Conservation (phyloP, 345 rosid species). For the Trapa bicornis region DNA sequence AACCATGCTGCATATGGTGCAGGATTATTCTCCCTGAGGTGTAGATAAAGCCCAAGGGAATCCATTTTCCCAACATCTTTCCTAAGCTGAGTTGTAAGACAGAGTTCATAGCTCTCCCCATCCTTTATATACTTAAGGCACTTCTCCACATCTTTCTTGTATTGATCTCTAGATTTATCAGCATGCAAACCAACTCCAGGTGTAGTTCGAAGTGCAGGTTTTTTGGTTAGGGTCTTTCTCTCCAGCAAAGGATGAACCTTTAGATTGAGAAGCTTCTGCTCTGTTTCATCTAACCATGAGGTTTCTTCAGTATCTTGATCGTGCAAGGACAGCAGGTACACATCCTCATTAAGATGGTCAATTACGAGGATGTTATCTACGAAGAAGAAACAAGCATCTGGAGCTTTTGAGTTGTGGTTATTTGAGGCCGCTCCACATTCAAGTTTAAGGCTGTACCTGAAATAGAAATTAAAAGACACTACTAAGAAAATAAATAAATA, state of each 20-base stretch:
- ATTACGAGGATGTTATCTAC: slow-evolving; percentile 61
- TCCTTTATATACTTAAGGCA: slow-evolving; percentile 72
- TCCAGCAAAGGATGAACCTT: slow-evolving; percentile 19
- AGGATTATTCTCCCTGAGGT: slow-evolving; percentile 74
- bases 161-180: slow-evolving; percentile 58
- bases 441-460: slow-evolving; percentile 80
- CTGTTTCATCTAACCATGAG: slow-evolving; percentile 56
- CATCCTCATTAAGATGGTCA: slow-evolving; percentile 61
- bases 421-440: slow-evolving; percentile 71
- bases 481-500: neutral
- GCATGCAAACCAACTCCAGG: slow-evolving; percentile 31
- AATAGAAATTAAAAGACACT: slow-evolving; percentile 4
- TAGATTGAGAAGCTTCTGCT: slow-evolving; percentile 44
- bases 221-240: slow-evolving; percentile 18
- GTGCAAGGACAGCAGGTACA: slow-evolving; percentile 53
- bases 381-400: slow-evolving; percentile 95
- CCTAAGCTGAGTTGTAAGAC: slow-evolving; percentile 72
- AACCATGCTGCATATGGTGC: slow-evolving; percentile 96
- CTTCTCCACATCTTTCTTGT: slow-evolving; percentile 49
- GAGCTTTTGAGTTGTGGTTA: slow-evolving; percentile 60
- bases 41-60: slow-evolving; percentile 68
- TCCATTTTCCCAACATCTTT: slow-evolving; percentile 37
- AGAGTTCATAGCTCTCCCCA: slow-evolving; percentile 96
- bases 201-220: slow-evolving; percentile 12
- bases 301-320: slow-evolving; percentile 24